These are phyloP conservation scores for Fusarium sp. DNA, from an alignment of 2,329 filamentous ascomycete species.

Conservation along the genomic window DNA sequence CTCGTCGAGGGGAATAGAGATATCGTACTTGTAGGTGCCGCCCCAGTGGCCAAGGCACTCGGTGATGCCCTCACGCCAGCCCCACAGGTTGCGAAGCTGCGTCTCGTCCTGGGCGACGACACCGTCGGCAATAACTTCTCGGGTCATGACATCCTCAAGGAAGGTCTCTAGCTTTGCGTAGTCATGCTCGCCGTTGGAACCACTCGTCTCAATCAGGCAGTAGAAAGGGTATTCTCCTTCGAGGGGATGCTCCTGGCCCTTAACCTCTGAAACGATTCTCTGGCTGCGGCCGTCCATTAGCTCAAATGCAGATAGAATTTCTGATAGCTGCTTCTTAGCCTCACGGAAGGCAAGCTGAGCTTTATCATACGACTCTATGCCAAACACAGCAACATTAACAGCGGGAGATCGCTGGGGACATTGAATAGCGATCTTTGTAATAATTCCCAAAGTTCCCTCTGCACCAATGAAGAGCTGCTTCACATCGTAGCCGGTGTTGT, in stretches of 20 bases:
- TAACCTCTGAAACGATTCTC: slow-evolving; percentile 77
- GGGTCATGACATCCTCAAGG: slow-evolving; percentile 89
- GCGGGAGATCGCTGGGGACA: slow-evolving; percentile 89
- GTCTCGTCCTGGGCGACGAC: slow-evolving; percentile 94
- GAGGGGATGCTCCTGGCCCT: slow-evolving; percentile 80
- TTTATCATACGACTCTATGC: slow-evolving; percentile 88
- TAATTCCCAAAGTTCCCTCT: slow-evolving; percentile 93
- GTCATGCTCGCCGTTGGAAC: slow-evolving; percentile 94
- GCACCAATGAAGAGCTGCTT: slow-evolving; percentile 97
- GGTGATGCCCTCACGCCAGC: slow-evolving; percentile 91
- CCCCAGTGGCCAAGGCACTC: slow-evolving; percentile 91
- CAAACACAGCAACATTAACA: slow-evolving; percentile 95
- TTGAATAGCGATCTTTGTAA: slow-evolving; percentile 88
- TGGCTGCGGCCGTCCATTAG: slow-evolving; percentile 92
- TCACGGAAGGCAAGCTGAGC: slow-evolving; percentile 86
- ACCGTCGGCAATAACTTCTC: slow-evolving; percentile 87
- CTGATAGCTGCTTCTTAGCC: slow-evolving; percentile 88
- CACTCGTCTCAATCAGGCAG: slow-evolving; percentile 95
- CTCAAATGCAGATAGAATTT: slow-evolving; percentile 97
- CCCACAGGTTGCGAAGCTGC: slow-evolving; percentile 86
- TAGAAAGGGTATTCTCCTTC: slow-evolving; percentile 92
- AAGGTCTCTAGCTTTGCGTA: slow-evolving; percentile 89
- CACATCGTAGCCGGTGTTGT: slow-evolving; percentile 98
- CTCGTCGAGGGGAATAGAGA: slow-evolving; percentile 89
- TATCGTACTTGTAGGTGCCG: slow-evolving; percentile 97